Evolutionary conservation across 1,284 basidiomycete species (phyloP).

Genomic region (Afroboletus lepidellus): DNA sequence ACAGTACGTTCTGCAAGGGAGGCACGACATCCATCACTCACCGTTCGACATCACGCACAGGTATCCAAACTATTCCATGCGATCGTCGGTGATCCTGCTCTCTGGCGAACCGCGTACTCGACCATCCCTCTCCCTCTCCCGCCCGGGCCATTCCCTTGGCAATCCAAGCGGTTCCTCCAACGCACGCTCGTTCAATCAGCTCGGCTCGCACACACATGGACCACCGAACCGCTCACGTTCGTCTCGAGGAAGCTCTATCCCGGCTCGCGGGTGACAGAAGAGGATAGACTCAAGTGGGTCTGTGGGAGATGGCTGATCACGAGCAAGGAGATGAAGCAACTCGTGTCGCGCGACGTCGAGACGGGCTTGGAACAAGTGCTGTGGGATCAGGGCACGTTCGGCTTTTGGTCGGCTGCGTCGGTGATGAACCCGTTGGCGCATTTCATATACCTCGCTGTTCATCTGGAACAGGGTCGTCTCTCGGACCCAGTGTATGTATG

Average conservation of each 20-base stretch:
- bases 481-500: constrained; percentile 23
- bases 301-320: constrained; percentile 19
- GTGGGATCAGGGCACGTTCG: constrained; percentile 15
- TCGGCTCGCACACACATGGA: constrained; percentile 17
- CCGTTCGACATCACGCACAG: constrained; percentile 1
- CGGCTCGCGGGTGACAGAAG: constrained; percentile 3
- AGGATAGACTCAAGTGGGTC: constrained; percentile 16
- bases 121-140: constrained; percentile 16
- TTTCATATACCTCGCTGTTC: constrained; percentile 18
- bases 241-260: constrained; percentile 6
- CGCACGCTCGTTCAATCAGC: constrained; percentile 18
- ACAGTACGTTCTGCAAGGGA: constrained; percentile 9
- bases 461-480: constrained; percentile 11
- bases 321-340: constrained; percentile 13
- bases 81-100: constrained; percentile 10
- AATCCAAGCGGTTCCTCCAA: constrained; percentile 17
- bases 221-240: constrained; percentile 8
- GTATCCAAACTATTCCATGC: constrained; percentile 17
- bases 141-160: constrained; percentile 19
- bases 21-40: background rate
- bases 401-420: constrained; percentile 12
- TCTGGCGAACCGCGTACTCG: constrained; percentile 19
- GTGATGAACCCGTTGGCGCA: constrained; percentile 13
- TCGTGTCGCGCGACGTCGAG: constrained; percentile 16
- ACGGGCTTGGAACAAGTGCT: constrained; percentile 14